These are phyloP conservation scores for Pseudopyrenochaeta lycopersici DNA, from an alignment of 2,329 filamentous ascomycete species.

Conservation along the genomic window DNA sequence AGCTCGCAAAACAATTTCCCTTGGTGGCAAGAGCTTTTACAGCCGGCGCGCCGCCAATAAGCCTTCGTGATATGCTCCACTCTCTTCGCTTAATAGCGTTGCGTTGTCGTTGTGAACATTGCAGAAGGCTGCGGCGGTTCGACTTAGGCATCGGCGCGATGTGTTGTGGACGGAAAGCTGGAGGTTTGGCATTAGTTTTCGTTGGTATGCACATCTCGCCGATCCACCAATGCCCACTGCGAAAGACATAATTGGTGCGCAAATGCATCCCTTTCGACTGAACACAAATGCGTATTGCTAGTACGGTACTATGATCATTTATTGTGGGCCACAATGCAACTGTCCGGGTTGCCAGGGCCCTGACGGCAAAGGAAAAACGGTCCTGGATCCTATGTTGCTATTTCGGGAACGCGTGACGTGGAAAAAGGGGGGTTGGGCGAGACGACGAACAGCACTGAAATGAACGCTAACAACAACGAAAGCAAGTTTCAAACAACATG, in stretches of 20 bases:
- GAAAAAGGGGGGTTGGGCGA: background rate
- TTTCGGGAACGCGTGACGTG: constrained; percentile 3
- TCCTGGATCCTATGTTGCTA: background rate
- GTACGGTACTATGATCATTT: background rate
- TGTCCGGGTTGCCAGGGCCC: background rate
- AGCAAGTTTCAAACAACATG: too few species aligned
- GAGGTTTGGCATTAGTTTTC: background rate
- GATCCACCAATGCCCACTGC: background rate
- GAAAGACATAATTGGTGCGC: background rate
- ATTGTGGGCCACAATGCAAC: background rate
- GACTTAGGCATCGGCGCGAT: background rate
- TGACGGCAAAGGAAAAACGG: constrained; percentile 4
- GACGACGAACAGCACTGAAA: background rate
- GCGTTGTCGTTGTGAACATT: background rate
- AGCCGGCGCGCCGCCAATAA: background rate
- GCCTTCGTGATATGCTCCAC: background rate
- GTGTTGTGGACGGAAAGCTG: background rate
- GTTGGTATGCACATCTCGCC: background rate
- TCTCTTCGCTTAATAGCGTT: background rate
- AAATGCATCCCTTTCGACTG: background rate
- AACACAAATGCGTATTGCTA: background rate
- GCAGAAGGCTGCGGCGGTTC: background rate
- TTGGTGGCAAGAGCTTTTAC: background rate
- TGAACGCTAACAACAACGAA: background rate
- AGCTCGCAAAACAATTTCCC: background rate